Evolutionary conservation across 768 basidiomycete genomes (phyloP), one percentile per base, ranked within the genome.

Genomic region (Termitomyces heimii): DNA sequence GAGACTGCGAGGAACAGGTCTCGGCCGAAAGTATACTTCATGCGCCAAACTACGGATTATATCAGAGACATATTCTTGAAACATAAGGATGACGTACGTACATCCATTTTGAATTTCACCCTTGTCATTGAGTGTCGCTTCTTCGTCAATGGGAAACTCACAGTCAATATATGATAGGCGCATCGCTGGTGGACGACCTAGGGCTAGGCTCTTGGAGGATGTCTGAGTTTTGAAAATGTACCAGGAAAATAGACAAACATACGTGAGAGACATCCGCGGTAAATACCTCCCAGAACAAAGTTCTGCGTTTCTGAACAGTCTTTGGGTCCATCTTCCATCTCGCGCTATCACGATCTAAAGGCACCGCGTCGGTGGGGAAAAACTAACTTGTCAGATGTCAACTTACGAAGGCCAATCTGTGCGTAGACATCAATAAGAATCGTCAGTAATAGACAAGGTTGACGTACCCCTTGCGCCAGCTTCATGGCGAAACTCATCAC

Each of bases 131-230:
- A 79, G 49, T 0, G 72, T 71, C 3, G 73, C 74, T 61, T 84
- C 82, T 52, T 83, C 80, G 59, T 85, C 83, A 5, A 69, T 65
- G 0, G 85, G 84, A 48, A 80, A 78, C n/a, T 84, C 81, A 56
- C 83, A 83, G 56, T 86, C 84, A 18, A 83, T 73, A 52, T 84
- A 85, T 3, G 82, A 82, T 5, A 83, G 66, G 12, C 78, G 76
- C 53, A 83, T 79, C 2, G 82, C 79, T 4, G 84, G 83, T 4
- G 84, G 84, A 28, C 84, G 76, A 22, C 84, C 84, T 6, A 83
- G 67, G 13, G 77, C 76, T 51, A 86, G 68, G 65, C 82, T 80
- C 84, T 86, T 56, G 32, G 16, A 26, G 54, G 28, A 44, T 6
- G 31, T 22, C 22, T 49, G 40, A 48, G 34, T 44, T 26, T n/a